These are phyloP conservation scores for Yarrowia divulgata DNA, from an alignment of 805 yeast species.

Conservation along the genomic window DNA sequence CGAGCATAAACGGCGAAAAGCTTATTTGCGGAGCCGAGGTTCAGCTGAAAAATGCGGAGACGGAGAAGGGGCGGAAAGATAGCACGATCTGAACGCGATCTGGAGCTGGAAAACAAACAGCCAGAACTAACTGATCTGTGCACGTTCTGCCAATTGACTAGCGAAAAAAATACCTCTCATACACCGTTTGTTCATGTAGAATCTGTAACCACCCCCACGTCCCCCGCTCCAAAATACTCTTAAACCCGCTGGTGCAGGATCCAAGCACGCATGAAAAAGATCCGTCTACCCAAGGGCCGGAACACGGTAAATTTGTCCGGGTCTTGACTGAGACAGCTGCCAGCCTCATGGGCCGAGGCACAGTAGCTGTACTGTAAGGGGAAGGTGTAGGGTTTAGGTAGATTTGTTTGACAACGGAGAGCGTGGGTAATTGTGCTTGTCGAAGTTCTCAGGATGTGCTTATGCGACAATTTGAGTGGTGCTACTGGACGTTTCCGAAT, in stretches of 20 bases:
- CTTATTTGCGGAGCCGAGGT: slow-evolving; percentile 25
- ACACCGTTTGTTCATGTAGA: too few species aligned
- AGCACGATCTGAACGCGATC: too few species aligned
- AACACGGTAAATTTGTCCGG: background rate
- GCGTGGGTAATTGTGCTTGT: too few species aligned
- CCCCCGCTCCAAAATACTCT: slow-evolving; percentile 3
- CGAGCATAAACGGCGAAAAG: background rate
- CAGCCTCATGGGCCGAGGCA: slow-evolving; percentile 1
- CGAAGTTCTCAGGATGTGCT: too few species aligned
- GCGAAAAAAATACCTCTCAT: too few species aligned
- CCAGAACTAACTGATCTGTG: too few species aligned
- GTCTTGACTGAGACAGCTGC: background rate
- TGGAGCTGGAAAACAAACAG: too few species aligned
- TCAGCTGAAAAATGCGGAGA: background rate
- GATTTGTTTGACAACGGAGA: too few species aligned
- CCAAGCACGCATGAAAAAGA: slow-evolving; percentile 15
- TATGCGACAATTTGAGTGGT: too few species aligned
- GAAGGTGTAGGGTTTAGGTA: too few species aligned
- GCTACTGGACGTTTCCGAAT: too few species aligned
- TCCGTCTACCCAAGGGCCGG: background rate
- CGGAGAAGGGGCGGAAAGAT: background rate
- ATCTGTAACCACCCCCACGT: background rate
- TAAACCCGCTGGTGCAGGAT: slow-evolving; percentile 17
- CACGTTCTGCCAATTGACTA: too few species aligned
- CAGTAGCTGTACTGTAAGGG: background rate